Percentiles rank a stretch among this genome's conserved stretches.
These are phyloP conservation scores for Beverwykella pulmonaria DNA, from an alignment of 495 filamentous ascomycete genomes.

Conservation along the genomic window DNA sequence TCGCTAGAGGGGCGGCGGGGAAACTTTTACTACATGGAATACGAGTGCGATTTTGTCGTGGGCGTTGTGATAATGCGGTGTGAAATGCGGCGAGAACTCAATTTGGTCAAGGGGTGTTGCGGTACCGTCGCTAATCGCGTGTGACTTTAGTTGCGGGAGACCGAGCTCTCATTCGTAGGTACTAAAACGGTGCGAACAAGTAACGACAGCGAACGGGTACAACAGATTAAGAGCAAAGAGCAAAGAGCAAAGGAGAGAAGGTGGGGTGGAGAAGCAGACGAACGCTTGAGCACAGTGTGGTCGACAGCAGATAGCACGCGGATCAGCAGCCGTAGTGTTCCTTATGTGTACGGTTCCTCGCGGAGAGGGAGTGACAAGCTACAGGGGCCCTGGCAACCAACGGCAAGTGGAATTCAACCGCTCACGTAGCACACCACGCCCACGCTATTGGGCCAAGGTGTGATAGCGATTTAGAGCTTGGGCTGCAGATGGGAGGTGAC, in stretches of 20 bases:
- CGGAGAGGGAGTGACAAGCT: constrained; percentile 20
- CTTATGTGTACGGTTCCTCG: constrained; percentile 35
- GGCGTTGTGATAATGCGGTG: constrained; percentile 29
- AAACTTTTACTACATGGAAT: constrained; percentile 33
- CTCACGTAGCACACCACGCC: constrained; percentile 21
- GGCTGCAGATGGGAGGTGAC: constrained; percentile 4
- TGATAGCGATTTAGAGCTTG: constrained; percentile 31
- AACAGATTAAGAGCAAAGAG: constrained; percentile 3
- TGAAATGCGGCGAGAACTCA: constrained; percentile 26
- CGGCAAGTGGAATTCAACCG: constrained; percentile 32
- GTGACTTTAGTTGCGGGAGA: constrained; percentile 24
- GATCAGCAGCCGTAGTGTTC: constrained; percentile 17
- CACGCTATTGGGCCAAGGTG: constrained; percentile 41
- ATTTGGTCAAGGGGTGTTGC: constrained; percentile 16
- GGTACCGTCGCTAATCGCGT: constrained; percentile 29
- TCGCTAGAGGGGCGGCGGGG: not conserved
- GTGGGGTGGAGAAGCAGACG: not conserved
- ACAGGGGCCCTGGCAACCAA: constrained; percentile 28
- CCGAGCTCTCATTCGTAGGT: constrained; percentile 24
- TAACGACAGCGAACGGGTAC: constrained; percentile 15
- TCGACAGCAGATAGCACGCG: constrained; percentile 8
- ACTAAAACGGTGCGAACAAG: not conserved
- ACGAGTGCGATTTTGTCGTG: constrained; percentile 5
- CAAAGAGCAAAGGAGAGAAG: constrained; percentile 8
- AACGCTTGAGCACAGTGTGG: constrained; percentile 3